Conservation (phyloP, 176 grass and related monocot species). For the Rhynchospora tenuis region DNA sequence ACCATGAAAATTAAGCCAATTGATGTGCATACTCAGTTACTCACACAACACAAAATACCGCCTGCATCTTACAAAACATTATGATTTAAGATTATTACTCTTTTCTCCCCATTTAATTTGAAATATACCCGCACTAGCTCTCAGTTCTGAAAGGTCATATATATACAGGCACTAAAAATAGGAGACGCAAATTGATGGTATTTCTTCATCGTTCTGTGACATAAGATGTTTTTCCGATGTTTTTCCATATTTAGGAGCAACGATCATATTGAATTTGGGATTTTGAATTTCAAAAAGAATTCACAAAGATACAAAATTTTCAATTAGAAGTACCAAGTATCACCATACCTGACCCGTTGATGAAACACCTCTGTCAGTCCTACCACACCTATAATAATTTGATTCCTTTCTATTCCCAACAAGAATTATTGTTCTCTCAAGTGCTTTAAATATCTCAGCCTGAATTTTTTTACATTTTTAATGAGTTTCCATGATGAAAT, state of each 20-base stretch:
- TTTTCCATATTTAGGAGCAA: not conserved
- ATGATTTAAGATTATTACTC: not conserved
- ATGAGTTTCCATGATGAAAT: constrained; percentile 25
- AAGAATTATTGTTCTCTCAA: constrained; percentile 82
- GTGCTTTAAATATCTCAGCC: constrained; percentile 92
- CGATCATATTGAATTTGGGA: not conserved
- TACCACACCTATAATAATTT: constrained; percentile 87
- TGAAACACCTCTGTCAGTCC: constrained; percentile 96
- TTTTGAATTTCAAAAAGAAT: not conserved
- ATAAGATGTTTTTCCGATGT: not conserved
- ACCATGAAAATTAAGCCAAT: not conserved
- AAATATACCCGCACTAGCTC: not conserved
- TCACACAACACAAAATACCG: not conserved
- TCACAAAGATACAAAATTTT: not conserved
- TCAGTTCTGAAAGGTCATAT: not conserved
- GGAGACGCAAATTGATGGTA: not conserved
- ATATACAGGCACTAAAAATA: not conserved
- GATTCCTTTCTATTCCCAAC: constrained; percentile 56
- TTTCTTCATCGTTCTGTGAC: not conserved
- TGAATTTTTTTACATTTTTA: constrained; percentile 16
- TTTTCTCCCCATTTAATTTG: not conserved
- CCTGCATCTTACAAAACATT: not conserved
- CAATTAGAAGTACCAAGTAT: not conserved
- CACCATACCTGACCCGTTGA: constrained; percentile 73
- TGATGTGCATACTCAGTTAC: not conserved